Evolutionary conservation across 306 rosid genomes (phyloP).

Genomic region (Quercus wislizeni): DNA sequence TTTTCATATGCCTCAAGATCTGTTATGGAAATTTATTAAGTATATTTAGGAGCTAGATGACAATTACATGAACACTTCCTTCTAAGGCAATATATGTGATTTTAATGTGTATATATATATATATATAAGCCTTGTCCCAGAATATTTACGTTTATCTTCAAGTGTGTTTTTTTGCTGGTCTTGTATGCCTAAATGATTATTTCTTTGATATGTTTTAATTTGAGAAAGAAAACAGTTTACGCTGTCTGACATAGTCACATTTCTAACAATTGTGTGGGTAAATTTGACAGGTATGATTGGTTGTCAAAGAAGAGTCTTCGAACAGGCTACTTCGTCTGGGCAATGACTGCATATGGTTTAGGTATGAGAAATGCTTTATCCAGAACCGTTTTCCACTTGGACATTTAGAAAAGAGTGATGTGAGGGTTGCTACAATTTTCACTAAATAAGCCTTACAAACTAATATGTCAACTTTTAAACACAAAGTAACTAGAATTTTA

Average conservation of each 20-base stretch:
- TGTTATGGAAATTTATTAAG: not conserved
- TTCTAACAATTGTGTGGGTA: conserved; percentile 21
- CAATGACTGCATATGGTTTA: conserved; percentile 95
- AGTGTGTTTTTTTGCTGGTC: not conserved
- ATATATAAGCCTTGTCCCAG: not conserved
- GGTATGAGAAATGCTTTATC: conserved; percentile 51
- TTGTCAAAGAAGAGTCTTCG: conserved; percentile 78
- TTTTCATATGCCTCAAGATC: not conserved
- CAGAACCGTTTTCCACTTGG: not conserved
- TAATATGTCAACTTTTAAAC: no score
- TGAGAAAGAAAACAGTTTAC: conserved; percentile 6
- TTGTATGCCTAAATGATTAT: not conserved
- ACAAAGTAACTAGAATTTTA: no score
- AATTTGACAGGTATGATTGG: conserved; percentile 82
- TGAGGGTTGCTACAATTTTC: no score
- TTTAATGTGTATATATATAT: not conserved
- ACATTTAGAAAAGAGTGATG: not conserved
- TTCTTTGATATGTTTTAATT: not conserved
- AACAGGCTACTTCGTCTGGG: conserved; percentile 90
- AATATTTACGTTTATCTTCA: not conserved
- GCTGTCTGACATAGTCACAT: conserved; percentile 1
- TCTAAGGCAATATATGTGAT: not conserved
- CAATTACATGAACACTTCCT: not conserved
- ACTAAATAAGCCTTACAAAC: no score
- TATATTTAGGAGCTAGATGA: not conserved